Evolutionary conservation across 1,284 basidiomycete species (phyloP), one percentile per base, ranked within the genome.

Genomic region (Agroathelia rolfsii): DNA sequence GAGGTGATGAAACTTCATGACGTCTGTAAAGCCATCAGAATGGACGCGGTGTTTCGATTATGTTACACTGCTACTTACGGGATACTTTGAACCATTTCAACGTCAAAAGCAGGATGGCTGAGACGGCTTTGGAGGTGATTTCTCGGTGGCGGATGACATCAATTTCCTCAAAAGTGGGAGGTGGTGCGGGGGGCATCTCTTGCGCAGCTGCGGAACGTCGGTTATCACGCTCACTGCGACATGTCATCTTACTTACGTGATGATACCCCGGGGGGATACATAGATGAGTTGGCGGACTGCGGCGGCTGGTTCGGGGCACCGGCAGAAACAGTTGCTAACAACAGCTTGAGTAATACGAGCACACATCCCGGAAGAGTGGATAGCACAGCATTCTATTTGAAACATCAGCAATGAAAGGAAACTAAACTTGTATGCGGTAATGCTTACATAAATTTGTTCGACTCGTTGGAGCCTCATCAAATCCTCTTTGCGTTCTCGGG

Each of bases 61-160:
- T 23, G 33, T 26, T 26, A 21, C 16, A 28, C 25, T 27, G 17
- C 16, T 28, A 69, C 83, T 55, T 44, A 93, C 90, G 92, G 32
- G 90, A 95, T 20, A 86, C 86, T 58, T 97, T 98, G 71, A 97
- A 96, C 95, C 95, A 99, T 53, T 96, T 96, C 42, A 98, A 58
- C 3, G 84, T 75, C 24, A 97, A 60, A 2, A 98, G 62, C 11
- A 99, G 56, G 41, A 98, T 95, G 1, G 93, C 92, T 12, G 93
- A 96, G 5, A 97, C 87, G 0, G 90, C 92, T 58, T 99, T 98
- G 5, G 88, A 90, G 1, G 89, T 94, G 47, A 99, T 95, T 56
- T 99, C 95, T 23, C 95, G 84, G 58, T 98, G 95, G 5, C 95
- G 77, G 21, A 80, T 81, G 24, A 95, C 84, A 52, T 99, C 95